Base-by-base conservation (phyloP, 371 early-diverging fungal species). In the Mucor velutinosus region DNA sequence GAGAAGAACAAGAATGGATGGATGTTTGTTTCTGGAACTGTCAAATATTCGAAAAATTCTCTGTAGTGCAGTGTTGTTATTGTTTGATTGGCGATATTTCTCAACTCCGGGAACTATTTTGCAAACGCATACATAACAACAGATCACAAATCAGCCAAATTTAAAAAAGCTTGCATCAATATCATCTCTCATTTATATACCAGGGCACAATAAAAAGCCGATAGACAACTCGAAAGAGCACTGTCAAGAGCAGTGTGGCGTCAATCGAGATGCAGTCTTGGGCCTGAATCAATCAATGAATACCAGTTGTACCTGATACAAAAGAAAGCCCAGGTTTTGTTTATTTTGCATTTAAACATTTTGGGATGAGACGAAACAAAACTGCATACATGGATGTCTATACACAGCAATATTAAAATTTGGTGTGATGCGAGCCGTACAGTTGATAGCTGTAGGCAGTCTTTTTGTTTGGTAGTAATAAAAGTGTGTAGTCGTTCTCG, bases 401-500 rank as follows among this genome's bases (percentile, higher is more conserved):
- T 23, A 7, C 5, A 4, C 45, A 45, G 19, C 45, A 4, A 5
- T 21, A 10, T n/a, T 49, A 49, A 49, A 21, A 49, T n/a, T 49
- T 49, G 49, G 17, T 49, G 23, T 74, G 71, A 32, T 74, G 75
- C 10, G 67, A 70, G 17, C 75, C 75, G 35, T 65, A 70, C 8
- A 74, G 25, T 33, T 74, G 67, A 59, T 67, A 65, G 7, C 30
- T 19, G 60, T 70, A 67, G 6, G 68, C 67, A 14, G 56, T 62
- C n/a, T 68, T 39, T 8, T 60, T 39, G 21, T 71, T 64, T 8
- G 79, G 72, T 70, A 82, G 75, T 7, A 85, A 37, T 35, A 87
- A 73, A 67, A 86, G 79, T 3, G 84, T 84, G 56, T 83, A 87
- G 74, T 83, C 76, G 60, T 87, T 86, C 71, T 90, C 90, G n/a